Conservation (phyloP, 305 asterid species). For the Solanum hybrid region DNA sequence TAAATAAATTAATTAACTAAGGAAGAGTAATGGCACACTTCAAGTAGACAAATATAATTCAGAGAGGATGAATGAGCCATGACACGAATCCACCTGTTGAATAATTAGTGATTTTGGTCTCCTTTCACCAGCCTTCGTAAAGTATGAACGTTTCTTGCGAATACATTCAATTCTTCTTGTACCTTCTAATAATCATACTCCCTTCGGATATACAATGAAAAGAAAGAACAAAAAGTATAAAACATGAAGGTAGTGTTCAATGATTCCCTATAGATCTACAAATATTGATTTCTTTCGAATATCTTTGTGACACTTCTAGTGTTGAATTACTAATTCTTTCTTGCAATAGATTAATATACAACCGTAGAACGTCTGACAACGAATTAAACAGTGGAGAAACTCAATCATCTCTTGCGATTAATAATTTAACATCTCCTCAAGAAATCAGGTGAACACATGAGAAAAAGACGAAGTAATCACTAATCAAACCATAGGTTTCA, state of each 20-base stretch:
- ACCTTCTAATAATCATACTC: not conserved
- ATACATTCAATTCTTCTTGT: not conserved
- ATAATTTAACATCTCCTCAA: not conserved
- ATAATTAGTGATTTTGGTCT: not conserved
- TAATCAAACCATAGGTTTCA: not conserved
- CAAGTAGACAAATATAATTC: not conserved
- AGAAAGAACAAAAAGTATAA: not conserved
- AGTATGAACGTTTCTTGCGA: not conserved
- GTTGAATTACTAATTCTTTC: not conserved
- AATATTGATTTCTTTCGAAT: not conserved
- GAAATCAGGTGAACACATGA: not conserved
- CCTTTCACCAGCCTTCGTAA: not conserved
- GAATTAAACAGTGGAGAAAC: not conserved
- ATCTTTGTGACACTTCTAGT: not conserved
- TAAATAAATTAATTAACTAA: not conserved
- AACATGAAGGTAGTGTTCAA: not conserved
- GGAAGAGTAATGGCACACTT: not conserved
- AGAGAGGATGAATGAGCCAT: not conserved
- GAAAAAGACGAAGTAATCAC: not conserved
- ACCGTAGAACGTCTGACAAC: not conserved
- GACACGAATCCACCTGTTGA: not conserved
- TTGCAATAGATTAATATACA: not conserved
- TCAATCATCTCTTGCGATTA: not conserved
- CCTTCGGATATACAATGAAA: not conserved
- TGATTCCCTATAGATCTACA: not conserved